These are phyloP conservation scores for Trichomonas tenax DNA, from an alignment of 208 protist genomes.

Conservation along the genomic window DNA sequence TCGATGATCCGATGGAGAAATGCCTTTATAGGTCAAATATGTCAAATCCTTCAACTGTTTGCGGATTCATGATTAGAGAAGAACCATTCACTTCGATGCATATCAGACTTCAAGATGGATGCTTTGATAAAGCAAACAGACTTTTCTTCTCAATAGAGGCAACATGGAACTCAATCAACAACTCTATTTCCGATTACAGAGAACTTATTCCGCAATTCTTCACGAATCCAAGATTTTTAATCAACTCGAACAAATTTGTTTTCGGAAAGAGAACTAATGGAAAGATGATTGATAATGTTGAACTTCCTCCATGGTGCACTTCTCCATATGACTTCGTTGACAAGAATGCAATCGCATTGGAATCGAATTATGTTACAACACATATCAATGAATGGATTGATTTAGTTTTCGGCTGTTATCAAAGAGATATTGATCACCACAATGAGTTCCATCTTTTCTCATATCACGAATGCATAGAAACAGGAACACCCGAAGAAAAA, in stretches of 20 bases:
- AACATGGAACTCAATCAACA: not conserved
- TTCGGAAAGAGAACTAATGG: not conserved
- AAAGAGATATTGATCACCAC: not conserved
- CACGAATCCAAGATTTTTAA: not conserved
- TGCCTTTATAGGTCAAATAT: slow-evolving; percentile 28
- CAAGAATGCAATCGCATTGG: not conserved
- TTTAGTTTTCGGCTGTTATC: not conserved
- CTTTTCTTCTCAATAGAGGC: not conserved
- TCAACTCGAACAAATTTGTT: not conserved
- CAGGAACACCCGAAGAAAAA: not conserved
- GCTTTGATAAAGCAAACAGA: not conserved
- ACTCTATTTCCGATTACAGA: not conserved
- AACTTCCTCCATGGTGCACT: not conserved
- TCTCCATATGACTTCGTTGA: not conserved
- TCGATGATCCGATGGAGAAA: not conserved
- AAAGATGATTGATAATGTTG: not conserved
- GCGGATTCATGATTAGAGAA: slow-evolving; percentile 29
- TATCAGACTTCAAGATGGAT: slow-evolving; percentile 27
- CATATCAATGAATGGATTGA: not conserved
- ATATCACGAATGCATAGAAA: not conserved
- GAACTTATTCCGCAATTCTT: not conserved
- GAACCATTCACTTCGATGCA: slow-evolving; percentile 36
- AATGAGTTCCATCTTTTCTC: not conserved
- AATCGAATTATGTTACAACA: not conserved
- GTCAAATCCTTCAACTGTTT: slow-evolving; percentile 27